Percentiles rank a stretch among this genome's conserved stretches.
phyloP scores from a whole-genome alignment of 257 asterid species.

The Lycium ferocissimum region DNA sequence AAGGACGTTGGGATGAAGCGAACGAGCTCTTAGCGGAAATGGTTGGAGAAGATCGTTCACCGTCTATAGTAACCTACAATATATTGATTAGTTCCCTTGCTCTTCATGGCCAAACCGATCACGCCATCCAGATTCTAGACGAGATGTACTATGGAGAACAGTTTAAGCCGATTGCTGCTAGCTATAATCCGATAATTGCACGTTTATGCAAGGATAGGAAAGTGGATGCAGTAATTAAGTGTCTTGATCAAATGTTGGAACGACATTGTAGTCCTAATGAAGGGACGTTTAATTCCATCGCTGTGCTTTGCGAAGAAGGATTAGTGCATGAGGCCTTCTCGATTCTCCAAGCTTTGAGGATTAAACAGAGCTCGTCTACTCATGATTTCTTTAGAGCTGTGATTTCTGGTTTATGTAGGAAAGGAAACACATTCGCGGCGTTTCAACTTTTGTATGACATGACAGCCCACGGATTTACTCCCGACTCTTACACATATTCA shows the following conservation, averaged over 20 bases:
- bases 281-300: slow-evolving; percentile 83
- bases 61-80: slow-evolving; percentile 78
- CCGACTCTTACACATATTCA: slow-evolving; percentile 81
- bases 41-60: slow-evolving; percentile 73
- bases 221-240: slow-evolving; percentile 57
- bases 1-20: slow-evolving; percentile 85
- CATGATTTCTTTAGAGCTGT: slow-evolving; percentile 69
- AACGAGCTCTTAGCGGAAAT: slow-evolving; percentile 75
- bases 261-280: slow-evolving; percentile 67
- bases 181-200: slow-evolving; percentile 78
- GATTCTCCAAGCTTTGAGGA: slow-evolving; percentile 66
- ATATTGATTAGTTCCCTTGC: slow-evolving; percentile 73
- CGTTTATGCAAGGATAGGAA: slow-evolving; percentile 70
- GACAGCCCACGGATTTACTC: slow-evolving; percentile 62
- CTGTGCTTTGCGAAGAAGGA: slow-evolving; percentile 73
- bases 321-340: slow-evolving; percentile 72
- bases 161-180: slow-evolving; percentile 71
- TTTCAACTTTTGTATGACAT: slow-evolving; percentile 69
- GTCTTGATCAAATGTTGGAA: slow-evolving; percentile 65
- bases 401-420: slow-evolving; percentile 69
- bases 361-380: slow-evolving; percentile 48
- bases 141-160: slow-evolving; percentile 62
- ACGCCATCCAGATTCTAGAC: slow-evolving; percentile 72
- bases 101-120: slow-evolving; percentile 67
- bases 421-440: slow-evolving; percentile 76